Evolutionary conservation across 1,139 yeast species (phyloP).

Genomic region (Suhomyces guaymorum): DNA sequence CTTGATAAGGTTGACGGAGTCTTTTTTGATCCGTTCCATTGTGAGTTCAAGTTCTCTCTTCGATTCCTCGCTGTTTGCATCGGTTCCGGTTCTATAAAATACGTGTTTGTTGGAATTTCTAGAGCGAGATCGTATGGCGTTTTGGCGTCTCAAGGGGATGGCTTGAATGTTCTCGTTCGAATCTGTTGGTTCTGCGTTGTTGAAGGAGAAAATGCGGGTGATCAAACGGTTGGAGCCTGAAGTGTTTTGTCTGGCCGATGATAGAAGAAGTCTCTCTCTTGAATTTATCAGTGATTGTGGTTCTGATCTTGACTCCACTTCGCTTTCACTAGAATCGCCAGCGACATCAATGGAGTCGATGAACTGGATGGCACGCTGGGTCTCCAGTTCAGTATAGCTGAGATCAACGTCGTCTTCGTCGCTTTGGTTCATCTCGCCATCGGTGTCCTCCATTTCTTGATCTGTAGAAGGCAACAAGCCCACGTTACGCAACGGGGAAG

Average conservation of each 20-base stretch:
- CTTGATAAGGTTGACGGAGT: constrained; percentile 4
- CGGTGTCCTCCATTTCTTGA: constrained; percentile 5
- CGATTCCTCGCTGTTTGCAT: constrained; percentile 3
- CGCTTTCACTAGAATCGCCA: constrained; percentile 10
- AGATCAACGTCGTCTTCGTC: constrained; percentile 3
- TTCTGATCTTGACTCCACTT: constrained; percentile 4
- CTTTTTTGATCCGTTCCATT: constrained; percentile 6
- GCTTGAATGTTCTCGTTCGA: constrained; percentile 6
- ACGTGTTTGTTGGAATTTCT: constrained; percentile 9
- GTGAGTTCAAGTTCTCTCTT: constrained; percentile 7
- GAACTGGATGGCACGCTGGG: constrained; percentile 12
- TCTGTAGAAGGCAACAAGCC: neutral
- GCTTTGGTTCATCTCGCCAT: constrained; percentile 3
- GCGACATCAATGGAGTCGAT: constrained; percentile 12
- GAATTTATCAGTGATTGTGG: constrained; percentile 8
- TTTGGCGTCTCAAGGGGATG: constrained; percentile 18
- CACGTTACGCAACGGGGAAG: constrained; percentile 5
- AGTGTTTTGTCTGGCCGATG: constrained; percentile 31
- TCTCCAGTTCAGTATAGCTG: constrained; percentile 9
- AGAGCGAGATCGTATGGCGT: constrained; percentile 16
- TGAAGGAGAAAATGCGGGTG: constrained; percentile 10
- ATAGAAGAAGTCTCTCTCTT: constrained; percentile 28
- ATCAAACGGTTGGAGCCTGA: constrained; percentile 11
- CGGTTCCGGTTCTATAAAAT: constrained; percentile 6
- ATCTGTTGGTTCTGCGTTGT: constrained; percentile 2